Conservation (phyloP, 2,329 filamentous ascomycete species). For the Botryotinia globosa region DNA sequence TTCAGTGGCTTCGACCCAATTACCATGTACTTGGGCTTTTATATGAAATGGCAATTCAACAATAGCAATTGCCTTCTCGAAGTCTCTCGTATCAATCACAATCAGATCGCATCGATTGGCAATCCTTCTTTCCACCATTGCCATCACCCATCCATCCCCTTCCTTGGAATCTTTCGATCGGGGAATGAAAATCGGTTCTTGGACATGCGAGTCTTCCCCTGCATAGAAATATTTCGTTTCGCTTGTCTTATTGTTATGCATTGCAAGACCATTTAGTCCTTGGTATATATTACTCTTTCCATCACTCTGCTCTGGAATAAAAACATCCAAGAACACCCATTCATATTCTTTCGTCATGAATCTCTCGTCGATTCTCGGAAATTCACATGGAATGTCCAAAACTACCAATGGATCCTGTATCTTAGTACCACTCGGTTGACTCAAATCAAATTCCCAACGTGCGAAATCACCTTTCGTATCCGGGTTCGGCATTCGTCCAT, state of each 20-base stretch:
- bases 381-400: constrained; percentile 44
- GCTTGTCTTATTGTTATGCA: constrained; percentile 13
- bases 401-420: constrained; percentile 37
- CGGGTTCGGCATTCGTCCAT: constrained; percentile 33
- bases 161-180: constrained; percentile 37
- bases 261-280: constrained; percentile 24
- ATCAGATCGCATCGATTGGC: constrained; percentile 34
- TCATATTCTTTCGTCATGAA: constrained; percentile 42
- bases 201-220: constrained; percentile 45
- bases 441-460: constrained; percentile 44
- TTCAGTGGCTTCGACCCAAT: constrained; percentile 32
- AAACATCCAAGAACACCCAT: constrained; percentile 42
- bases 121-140: constrained; percentile 40
- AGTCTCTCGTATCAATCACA: constrained; percentile 40
- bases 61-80: constrained; percentile 37
- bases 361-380: constrained; percentile 47
- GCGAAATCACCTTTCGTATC: constrained; percentile 42
- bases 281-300: constrained; percentile 37
- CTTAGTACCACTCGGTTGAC: constrained; percentile 29
- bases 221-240: constrained; percentile 39
- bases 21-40: constrained; percentile 30
- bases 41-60: constrained; percentile 37
- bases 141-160: constrained; percentile 37
- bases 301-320: constrained; percentile 38
- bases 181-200: constrained; percentile 54